Evolutionary conservation across 805 yeast genomes (phyloP), one percentile per base, ranked within the genome.

Genomic region (Candida fluviatilis): DNA sequence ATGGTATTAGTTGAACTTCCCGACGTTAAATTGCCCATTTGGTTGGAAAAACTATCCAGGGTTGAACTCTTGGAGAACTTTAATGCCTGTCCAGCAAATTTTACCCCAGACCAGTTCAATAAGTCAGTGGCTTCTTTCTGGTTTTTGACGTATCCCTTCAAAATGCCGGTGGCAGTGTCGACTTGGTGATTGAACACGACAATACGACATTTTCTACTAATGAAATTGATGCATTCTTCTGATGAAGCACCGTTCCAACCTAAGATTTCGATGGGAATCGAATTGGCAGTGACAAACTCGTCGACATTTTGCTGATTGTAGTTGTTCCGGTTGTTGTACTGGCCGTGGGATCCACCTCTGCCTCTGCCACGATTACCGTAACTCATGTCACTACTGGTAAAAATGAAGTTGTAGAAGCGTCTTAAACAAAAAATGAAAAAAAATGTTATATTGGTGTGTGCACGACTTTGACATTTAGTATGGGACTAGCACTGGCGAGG

Each of bases 231-330:
- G 41, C 88, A 67, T 42, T 88, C 95, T 14, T 73, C 79, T 42
- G 72, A 69, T 2, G 83, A 57, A 1, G 89, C 95, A 43, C 87
- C 85, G 42, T 83, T 80, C 96, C 96, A 89, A 32, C 89, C 87
- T 27, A 71, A 63, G 8, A 88, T 71, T 46, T 84, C 87, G 8
- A 88, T 72, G 3, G 73, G 66, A 4, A 76, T 66, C 24, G 62
- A 44, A 45, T 63, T 67, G 14, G 54, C 57, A 8, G 55, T 43
- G 38, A 52, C 58, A 45, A 52, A 60, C 34, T 57, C 56, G 37
- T 55, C 55, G 34, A 51, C 49, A 35, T 49, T 55, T 40, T 53
- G 58, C 23, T 47, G 54, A 15, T 46, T 37, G 39, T 41, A 37
- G 41, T 47, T 48, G 24, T 53, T 44, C 15, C 41, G 35, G 31